Percentiles rank a stretch among this genome's conserved stretches.
These are phyloP conservation scores for Calonectria pteridis DNA, from an alignment of 2,329 filamentous ascomycete genomes.

Conservation along the genomic window DNA sequence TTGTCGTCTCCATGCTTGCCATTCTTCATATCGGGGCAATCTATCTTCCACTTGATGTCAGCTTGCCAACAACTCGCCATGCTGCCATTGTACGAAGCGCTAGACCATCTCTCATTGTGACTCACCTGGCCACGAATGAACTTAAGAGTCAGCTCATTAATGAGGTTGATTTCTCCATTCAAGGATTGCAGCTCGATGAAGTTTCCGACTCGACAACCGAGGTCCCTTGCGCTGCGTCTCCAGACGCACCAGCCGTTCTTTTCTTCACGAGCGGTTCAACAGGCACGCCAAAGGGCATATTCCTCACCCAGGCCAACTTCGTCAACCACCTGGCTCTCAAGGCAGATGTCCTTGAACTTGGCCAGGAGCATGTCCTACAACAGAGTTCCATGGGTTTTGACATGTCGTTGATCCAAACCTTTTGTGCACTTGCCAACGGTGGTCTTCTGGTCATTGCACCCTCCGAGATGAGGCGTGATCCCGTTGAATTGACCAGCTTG, in stretches of 20 bases:
- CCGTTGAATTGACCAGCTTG: conserved; percentile 49
- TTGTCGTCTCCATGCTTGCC: conserved; percentile 54
- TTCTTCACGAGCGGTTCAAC: conserved; percentile 52
- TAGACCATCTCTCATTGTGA: conserved; percentile 46
- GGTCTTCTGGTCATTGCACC: conserved; percentile 53
- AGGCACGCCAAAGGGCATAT: conserved; percentile 56
- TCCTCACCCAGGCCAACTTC: conserved; percentile 47
- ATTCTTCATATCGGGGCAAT: conserved; percentile 53
- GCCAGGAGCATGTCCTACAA: conserved; percentile 49
- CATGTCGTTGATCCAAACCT: conserved; percentile 53
- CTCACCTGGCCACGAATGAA: neutral
- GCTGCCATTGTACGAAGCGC: conserved; percentile 46
- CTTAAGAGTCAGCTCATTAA: neutral
- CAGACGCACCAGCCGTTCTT: conserved; percentile 40
- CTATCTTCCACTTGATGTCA: conserved; percentile 57
- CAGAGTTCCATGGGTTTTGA: conserved; percentile 58
- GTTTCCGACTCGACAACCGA: conserved; percentile 15
- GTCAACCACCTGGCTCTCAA: conserved; percentile 45
- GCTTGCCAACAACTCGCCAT: conserved; percentile 45
- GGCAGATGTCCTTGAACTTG: conserved; percentile 30
- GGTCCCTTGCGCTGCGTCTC: neutral
- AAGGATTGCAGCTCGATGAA: neutral
- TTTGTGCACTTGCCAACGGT: conserved; percentile 51
- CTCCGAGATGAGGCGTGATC: conserved; percentile 42
- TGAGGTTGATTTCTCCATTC: neutral